Evolutionary conservation across 306 rosid species (phyloP).

Genomic region (Luffa acutangula): DNA sequence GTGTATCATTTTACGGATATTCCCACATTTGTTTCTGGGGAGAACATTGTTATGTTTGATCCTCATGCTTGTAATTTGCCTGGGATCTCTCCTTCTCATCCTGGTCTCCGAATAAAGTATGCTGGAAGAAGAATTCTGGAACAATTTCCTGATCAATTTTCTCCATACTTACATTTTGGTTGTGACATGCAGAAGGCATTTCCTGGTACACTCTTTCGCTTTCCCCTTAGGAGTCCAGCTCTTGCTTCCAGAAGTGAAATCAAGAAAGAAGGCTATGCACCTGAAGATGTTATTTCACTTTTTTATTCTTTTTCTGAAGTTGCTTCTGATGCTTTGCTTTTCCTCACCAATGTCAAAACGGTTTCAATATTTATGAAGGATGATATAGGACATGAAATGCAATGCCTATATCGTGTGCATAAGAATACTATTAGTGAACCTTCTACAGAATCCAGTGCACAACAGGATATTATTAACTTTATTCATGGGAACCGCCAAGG

Average conservation of each 20-base stretch:
- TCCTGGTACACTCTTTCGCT: slow-evolving; percentile 93
- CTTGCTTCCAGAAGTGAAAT: slow-evolving; percentile 91
- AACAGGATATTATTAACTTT: slow-evolving; percentile 54
- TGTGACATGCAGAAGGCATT: slow-evolving; percentile 80
- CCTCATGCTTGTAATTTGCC: slow-evolving; percentile 92
- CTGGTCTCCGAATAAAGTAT: slow-evolving; percentile 86
- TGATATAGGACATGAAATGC: slow-evolving; percentile 74
- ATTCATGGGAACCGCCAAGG: slow-evolving; percentile 38
- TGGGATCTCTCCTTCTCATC: slow-evolving; percentile 98
- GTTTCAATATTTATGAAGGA: slow-evolving; percentile 80
- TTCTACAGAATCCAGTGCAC: slow-evolving; percentile 40
- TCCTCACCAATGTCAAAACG: slow-evolving; percentile 66
- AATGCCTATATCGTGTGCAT: slow-evolving; percentile 59
- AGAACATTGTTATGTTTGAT: slow-evolving; percentile 89
- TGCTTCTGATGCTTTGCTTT: slow-evolving; percentile 82
- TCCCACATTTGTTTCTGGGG: slow-evolving; percentile 95
- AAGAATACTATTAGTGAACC: slow-evolving; percentile 54
- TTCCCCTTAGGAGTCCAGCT: slow-evolving; percentile 74
- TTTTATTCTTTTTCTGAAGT: slow-evolving; percentile 68
- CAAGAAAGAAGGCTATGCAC: slow-evolving; percentile 75
- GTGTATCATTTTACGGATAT: slow-evolving; percentile 96
- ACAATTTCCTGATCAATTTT: slow-evolving; percentile 97
- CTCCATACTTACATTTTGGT: slow-evolving; percentile 85
- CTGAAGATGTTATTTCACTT: slow-evolving; percentile 79
- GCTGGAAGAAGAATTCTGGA: slow-evolving; percentile 79